Evolutionary conservation across 2,329 filamentous ascomycete species (phyloP), one percentile per base, ranked within the genome.

Genomic region (Cadophora malorum): DNA sequence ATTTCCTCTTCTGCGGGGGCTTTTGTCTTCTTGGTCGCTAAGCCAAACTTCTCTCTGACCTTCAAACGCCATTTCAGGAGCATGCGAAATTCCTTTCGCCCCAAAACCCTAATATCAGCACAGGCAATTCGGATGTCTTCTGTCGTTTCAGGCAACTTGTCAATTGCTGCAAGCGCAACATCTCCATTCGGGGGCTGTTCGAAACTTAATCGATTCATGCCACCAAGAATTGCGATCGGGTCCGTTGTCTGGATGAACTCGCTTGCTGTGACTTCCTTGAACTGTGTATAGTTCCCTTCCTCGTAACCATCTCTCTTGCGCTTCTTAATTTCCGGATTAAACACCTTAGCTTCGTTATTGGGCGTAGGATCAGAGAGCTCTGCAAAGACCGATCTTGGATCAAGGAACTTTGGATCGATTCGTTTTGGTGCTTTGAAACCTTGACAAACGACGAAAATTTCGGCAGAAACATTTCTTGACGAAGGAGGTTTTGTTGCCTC

Each of bases 261-360:
- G 78, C 90, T 96, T 0, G 94, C 95, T 0, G 93, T 83, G 2
- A 92, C 87, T 76, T 97, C 93, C 78, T 97, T 97, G 83, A 91
- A 97, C 75, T 97, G 93, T 4, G 89, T 95, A 79, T 91, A 97
- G 73, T 99, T 94, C 45, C 93, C 95, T 80, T 99, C 96, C 73
- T 98, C 95, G 73, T 99, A 99, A 84, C 96, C 96, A 55, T 97
- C 95, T 83, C 96, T 86, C 87, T 97, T 98, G 67, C 96, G 85
- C 88, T 97, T 99, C 86, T 98, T 99, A 77, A 93, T 85, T 78
- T 99, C 96, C 0, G 96, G 96, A 73, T 99, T 97, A 84, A 95
- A 99, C 1, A 99, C 96, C 79, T 97, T 97, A 49, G 96, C 96
- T 79, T 99, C 96, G 74, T 98, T 96, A 80, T 98, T 99, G 1